Conservation (phyloP, 176 grass and related monocot genomes). For the Poa annua region DNA sequence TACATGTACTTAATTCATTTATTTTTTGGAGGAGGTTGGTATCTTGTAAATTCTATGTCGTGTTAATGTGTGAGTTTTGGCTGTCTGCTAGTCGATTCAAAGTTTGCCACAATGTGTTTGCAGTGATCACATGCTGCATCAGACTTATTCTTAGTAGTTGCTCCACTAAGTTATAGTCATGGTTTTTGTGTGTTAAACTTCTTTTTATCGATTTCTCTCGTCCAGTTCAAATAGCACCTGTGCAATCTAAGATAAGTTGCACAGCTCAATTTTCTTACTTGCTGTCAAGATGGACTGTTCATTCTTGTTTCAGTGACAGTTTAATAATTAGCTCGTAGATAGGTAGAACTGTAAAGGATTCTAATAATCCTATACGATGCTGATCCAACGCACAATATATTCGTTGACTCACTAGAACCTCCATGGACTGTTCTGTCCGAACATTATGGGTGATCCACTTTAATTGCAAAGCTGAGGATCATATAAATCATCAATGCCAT, state of each 20-base stretch:
- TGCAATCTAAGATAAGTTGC: slow-evolving; percentile 16
- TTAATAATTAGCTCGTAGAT: slow-evolving; percentile 6
- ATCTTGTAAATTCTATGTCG: neutral
- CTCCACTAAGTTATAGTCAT: neutral
- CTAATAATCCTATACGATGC: neutral
- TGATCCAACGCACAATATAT: neutral
- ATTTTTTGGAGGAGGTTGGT: no score
- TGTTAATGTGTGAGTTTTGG: neutral
- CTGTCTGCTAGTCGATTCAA: neutral
- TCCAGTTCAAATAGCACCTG: neutral
- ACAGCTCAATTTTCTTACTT: slow-evolving; percentile 8
- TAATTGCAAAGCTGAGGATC: slow-evolving; percentile 16
- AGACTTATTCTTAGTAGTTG: neutral
- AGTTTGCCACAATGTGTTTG: neutral
- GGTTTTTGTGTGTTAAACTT: neutral
- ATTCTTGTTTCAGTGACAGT: neutral
- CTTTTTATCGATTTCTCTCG: neutral
- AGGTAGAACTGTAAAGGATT: neutral
- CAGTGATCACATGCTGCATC: neutral
- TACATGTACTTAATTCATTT: neutral
- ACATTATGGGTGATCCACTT: neutral
- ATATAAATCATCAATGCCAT: neutral
- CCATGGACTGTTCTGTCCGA: neutral
- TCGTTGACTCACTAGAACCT: neutral
- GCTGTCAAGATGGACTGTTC: neutral